Evolutionary conservation across 345 rosid species (phyloP), one percentile per base, ranked within the genome.

Genomic region (Toxicodendron radicans): DNA sequence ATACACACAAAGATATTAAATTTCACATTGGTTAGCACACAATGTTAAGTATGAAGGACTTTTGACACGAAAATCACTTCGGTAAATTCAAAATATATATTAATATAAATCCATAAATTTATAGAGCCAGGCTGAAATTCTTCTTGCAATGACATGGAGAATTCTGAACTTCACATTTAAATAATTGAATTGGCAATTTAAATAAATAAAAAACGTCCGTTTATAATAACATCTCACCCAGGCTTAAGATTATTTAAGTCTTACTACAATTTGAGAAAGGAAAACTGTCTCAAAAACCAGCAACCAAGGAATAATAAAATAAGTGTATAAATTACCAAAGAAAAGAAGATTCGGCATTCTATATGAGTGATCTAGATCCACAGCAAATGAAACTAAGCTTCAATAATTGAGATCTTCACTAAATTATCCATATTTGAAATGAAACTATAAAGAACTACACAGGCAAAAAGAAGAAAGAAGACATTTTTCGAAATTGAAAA

Each of bases 401-500:
- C 16, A 12, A 65, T 7, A 61, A 12, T 45, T 21, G n/a, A 11
- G 33, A 10, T 43, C n/a, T 4, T 35, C 18, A 53, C 2, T 38
- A 56, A 56, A 17, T 59, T 38, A 56, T 14, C 3, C 20, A 33
- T 41, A 57, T 27, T 56, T 56, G 56, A 30, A 24, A 23, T 16
- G 23, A 43, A 16, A 57, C 4, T 33, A 9, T 13, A 23, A 71
- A 59, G 74, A 45, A 24, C 27, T 10, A 17, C 17, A 68, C 4
- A 16, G 14, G 30, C 74, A 71, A 66, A 58, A 18, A 62, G 21
- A 57, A 57, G 73, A 45, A 18, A 70, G 20, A 41, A 8, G 58
- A 3, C 5, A 56, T 56, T 70, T 57, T 41, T 27, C 21, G 4
- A 70, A 57, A 56, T 45, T 9, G 51, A 35, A 35, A 68, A 54